Evolutionary conservation across 2,329 filamentous ascomycete genomes (phyloP), one percentile per base, ranked within the genome.

Genomic region (Phialophora tarda): DNA sequence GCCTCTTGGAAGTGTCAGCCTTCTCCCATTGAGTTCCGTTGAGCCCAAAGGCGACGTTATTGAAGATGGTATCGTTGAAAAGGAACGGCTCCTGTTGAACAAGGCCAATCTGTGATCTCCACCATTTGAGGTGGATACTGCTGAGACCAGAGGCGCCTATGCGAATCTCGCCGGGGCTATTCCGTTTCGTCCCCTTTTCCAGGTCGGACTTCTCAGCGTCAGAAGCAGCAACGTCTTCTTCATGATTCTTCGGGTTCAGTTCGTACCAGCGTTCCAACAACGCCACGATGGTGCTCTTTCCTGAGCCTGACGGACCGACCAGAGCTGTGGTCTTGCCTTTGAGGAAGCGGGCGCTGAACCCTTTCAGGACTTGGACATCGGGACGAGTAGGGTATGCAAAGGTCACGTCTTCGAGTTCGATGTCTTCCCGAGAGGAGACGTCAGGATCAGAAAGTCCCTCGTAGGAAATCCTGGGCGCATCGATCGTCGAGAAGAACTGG

Each of bases 401-500:
- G n/a, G 83, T 85, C 11, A 93, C 85, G 50, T 86, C 81, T 11
- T 86, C 60, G 30, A 93, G 85, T 4, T 83, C 77, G 57, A 91
- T 88, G 59, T 89, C 84, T 21, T 79, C 78, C 32, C 93, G 93
- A 21, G 94, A 86, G 26, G 93, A 84, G 1, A 71, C 66, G 26
- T 71, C 67, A 2, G 70, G 5, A 76, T 78, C 1, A 81, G 80
- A 69, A 34, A 79, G 76, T 30, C 79, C 78, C 8, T 73, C 66
- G 6, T 69, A 65, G 1, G 75, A 72, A 1, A 77, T 75, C 26
- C 74, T 74, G 70, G 97, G 93, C 1, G 82, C 84, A 1, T 83
- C 87, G 79, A 96, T 95, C 69, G 98, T 86, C 69, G 93, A 86
- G 51, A 85, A 84, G 0, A 93, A 92, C 1, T 93, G 91, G 62